These are phyloP conservation scores for Suillus weaverae DNA, from an alignment of 768 basidiomycete genomes.

Conservation along the genomic window DNA sequence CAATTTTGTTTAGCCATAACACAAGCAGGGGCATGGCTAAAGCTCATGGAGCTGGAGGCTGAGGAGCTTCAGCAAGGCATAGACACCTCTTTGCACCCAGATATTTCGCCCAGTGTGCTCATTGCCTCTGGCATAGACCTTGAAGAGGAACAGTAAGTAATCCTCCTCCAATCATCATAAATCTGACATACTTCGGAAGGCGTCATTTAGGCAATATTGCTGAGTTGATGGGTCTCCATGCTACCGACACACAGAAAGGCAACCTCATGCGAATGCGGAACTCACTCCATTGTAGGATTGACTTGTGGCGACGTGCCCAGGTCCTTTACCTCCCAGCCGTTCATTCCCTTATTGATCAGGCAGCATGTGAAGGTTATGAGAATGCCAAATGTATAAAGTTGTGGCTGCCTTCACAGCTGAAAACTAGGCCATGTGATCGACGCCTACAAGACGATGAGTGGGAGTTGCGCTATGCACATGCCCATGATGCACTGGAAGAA, in stretches of 20 bases:
- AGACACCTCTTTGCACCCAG: neutral
- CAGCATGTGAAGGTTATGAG: neutral
- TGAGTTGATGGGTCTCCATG: no score
- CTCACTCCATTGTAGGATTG: neutral
- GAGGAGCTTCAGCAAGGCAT: neutral
- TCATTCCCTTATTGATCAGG: neutral
- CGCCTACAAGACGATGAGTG: no score
- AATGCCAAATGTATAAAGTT: no score
- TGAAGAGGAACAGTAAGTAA: neutral
- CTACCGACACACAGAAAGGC: no score
- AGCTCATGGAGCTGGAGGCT: neutral
- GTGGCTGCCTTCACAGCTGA: no score
- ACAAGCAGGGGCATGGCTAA: neutral
- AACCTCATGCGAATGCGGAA: no score
- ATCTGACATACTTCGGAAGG: no score
- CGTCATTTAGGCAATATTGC: no score
- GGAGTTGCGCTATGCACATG: no score
- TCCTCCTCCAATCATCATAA: neutral
- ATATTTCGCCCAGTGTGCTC: neutral
- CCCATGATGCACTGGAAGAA: no score
- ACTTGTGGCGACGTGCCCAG: neutral
- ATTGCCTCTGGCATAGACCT: neutral
- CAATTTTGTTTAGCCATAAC: neutral
- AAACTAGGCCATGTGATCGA: no score
- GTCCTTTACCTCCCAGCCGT: neutral